A percentile compares a stretch with the other conserved stretches of the same genome.
phyloP scores from a whole-genome alignment of 352 stramenopile genomes.

The Plasmopara viticola region DNA sequence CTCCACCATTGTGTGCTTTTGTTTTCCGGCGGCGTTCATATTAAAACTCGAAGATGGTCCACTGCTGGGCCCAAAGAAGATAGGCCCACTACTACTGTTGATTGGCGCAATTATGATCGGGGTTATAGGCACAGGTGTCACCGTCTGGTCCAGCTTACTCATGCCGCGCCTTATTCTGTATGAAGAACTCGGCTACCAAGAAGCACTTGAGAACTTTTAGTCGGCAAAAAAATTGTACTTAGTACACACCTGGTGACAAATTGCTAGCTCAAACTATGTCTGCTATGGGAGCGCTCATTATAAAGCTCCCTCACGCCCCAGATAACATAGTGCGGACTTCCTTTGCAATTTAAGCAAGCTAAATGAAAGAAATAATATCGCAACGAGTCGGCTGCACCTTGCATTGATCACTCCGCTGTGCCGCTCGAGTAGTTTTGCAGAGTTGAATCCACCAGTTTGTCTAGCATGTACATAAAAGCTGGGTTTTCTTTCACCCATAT shows the following conservation, averaged over 20 bases:
- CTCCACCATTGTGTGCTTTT: conserved; percentile 81
- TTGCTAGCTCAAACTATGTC: no score
- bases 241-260: no score
- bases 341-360: no score
- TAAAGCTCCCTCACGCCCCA: no score
- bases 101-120: conserved; percentile 68
- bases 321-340: no score
- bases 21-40: conserved; percentile 76
- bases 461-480: conserved; percentile 84
- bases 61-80: conserved; percentile 62
- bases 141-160: conserved; percentile 50
- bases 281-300: no score
- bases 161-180: no score
- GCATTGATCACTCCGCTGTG: conserved; percentile 13
- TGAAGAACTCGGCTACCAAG: no score
- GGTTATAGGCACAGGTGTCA: conserved; percentile 58
- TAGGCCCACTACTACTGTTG: conserved; percentile 65
- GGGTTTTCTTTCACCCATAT: conserved; percentile 84
- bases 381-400: background rate
- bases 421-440: conserved; percentile 25
- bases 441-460: conserved; percentile 72
- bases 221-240: no score
- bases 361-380: no score
- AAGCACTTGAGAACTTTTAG: no score
- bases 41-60: conserved; percentile 77